Evolutionary conservation across 140 eudicot species (phyloP).

Genomic region (Anethum foeniculum): DNA sequence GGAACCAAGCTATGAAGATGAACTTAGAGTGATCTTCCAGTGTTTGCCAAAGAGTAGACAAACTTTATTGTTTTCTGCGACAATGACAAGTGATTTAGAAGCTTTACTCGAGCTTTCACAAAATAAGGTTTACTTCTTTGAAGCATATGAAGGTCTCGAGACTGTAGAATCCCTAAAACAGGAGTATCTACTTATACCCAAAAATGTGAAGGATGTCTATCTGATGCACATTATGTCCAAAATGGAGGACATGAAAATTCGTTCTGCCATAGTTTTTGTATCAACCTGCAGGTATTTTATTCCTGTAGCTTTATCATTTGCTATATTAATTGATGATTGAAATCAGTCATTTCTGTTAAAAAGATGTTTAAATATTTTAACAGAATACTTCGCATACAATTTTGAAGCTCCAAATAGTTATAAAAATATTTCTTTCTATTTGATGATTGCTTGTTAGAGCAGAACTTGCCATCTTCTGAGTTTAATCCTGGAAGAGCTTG

Average conservation of each 20-base stretch:
- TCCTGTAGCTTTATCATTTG: neutral
- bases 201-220: conserved; percentile 71
- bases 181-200: conserved; percentile 62
- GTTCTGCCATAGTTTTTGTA: conserved; percentile 85
- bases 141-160: conserved; percentile 75
- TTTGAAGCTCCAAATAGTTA: neutral
- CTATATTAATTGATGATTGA: neutral
- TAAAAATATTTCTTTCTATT: neutral
- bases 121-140: conserved; percentile 67
- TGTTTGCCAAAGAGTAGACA: conserved; percentile 71
- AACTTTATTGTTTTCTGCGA: conserved; percentile 80
- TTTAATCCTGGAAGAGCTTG: conserved; percentile 72
- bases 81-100: conserved; percentile 75
- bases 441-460: conserved; percentile 17
- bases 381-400: neutral
- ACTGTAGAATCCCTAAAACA: conserved; percentile 84
- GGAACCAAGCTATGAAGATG: conserved; percentile 74
- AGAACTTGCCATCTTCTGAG: conserved; percentile 66
- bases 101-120: conserved; percentile 70
- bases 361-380: neutral
- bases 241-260: conserved; percentile 66
- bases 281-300: conserved; percentile 59
- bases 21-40: conserved; percentile 56
- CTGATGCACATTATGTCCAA: conserved; percentile 49
- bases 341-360: neutral